Evolutionary conservation across 208 protist species (phyloP).

Genomic region (Willaertia magna): DNA sequence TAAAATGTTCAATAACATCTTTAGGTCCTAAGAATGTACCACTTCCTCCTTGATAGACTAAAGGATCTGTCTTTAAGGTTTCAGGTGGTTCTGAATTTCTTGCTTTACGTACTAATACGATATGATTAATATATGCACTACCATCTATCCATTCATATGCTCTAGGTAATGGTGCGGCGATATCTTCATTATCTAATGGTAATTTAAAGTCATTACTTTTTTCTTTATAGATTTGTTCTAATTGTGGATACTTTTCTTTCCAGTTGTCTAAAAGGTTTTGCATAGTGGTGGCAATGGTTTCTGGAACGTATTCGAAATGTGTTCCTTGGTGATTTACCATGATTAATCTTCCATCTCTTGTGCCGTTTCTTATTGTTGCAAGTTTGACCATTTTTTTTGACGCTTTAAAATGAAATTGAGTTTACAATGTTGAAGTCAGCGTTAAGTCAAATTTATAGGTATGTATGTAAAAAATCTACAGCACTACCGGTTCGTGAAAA

Average conservation of each 20-base stretch:
- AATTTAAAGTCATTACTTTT: background rate
- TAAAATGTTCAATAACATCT: background rate
- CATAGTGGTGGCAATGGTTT: background rate
- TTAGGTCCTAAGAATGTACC: background rate
- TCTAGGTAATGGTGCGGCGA: background rate
- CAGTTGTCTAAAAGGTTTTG: background rate
- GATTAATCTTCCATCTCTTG: background rate
- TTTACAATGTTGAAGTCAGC: too few relatives aligned
- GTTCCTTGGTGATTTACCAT: background rate
- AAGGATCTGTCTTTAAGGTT: background rate
- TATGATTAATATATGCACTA: conserved; percentile 7
- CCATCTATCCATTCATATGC: conserved; percentile 16
- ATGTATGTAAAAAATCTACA: too few relatives aligned
- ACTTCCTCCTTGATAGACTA: conserved; percentile 4
- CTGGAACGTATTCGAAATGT: background rate
- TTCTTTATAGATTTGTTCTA: background rate
- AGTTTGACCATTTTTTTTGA: background rate
- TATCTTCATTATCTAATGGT: background rate
- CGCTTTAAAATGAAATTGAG: too few relatives aligned
- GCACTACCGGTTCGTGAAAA: too few relatives aligned
- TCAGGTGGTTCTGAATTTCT: background rate
- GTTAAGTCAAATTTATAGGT: too few relatives aligned
- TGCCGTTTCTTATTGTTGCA: background rate
- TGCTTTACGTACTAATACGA: conserved; percentile 1
- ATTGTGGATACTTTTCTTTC: background rate